phyloP scores from a whole-genome alignment of 2,329 filamentous ascomycete genomes.

The Graphium sp. region DNA sequence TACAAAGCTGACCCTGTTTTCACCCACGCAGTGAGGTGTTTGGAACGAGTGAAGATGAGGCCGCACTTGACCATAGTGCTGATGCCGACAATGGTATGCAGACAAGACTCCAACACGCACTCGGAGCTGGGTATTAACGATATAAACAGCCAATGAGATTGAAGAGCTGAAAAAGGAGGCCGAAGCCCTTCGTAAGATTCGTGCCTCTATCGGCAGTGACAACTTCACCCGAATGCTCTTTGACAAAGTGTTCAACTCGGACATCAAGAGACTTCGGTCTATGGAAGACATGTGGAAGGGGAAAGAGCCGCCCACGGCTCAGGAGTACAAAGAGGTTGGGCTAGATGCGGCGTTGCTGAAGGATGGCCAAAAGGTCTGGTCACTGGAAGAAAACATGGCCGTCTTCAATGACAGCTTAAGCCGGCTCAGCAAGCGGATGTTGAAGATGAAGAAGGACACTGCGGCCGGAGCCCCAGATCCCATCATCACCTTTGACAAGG shows the following conservation, averaged over 20 bases:
- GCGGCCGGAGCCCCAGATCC: conserved; percentile 34
- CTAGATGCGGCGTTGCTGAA: conserved; percentile 29
- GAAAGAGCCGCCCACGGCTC: conserved; percentile 53
- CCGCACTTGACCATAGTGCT: conserved; percentile 61
- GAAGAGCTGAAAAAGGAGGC: conserved; percentile 74
- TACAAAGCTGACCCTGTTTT: background rate
- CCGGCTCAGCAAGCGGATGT: conserved; percentile 57
- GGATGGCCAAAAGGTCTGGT: conserved; percentile 66
- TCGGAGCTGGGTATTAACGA: conserved; percentile 4
- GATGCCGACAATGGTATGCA: conserved; percentile 60
- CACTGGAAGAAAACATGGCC: conserved; percentile 63
- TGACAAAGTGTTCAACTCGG: conserved; percentile 78
- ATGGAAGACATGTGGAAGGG: conserved; percentile 97
- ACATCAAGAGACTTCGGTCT: conserved; percentile 64
- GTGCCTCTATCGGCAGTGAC: conserved; percentile 60
- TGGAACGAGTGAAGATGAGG: conserved; percentile 75
- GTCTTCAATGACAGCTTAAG: conserved; percentile 77
- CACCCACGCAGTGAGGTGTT: conserved; percentile 51
- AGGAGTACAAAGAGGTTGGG: conserved; percentile 50
- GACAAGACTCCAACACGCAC: background rate
- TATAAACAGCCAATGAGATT: conserved; percentile 51
- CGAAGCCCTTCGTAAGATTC: conserved; percentile 66
- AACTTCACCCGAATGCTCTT: conserved; percentile 71
- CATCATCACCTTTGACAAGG: conserved; percentile 83
- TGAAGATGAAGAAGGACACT: conserved; percentile 38